Conservation (phyloP, 139 green algal species). For the Haematococcus sp. region DNA sequence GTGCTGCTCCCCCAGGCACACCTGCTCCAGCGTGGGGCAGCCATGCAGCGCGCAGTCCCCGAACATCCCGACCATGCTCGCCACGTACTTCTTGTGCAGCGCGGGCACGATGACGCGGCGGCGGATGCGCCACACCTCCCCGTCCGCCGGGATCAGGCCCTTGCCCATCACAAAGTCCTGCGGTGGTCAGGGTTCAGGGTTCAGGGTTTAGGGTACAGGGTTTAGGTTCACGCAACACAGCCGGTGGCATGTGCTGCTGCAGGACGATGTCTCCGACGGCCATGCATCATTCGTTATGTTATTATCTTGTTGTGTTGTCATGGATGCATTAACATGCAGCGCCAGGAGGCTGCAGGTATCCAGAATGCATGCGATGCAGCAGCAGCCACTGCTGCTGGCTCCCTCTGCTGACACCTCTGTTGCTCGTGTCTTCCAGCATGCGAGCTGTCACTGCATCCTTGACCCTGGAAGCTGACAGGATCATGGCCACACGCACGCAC, state of each 20-base stretch:
- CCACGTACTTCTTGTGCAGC: conserved; percentile 83
- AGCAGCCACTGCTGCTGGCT: too few species aligned
- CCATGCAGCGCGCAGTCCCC: conserved; percentile 75
- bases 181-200: background rate
- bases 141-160: conserved; percentile 93
- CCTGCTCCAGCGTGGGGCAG: conserved; percentile 48
- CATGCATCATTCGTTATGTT: background rate
- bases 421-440: too few species aligned
- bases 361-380: too few species aligned
- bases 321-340: too few species aligned
- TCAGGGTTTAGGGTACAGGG: background rate
- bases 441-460: too few species aligned
- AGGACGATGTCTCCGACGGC: background rate
- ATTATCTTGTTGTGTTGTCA: too few species aligned
- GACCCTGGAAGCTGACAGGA: too few species aligned
- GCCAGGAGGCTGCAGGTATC: too few species aligned
- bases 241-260: too few species aligned
- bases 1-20: too few species aligned
- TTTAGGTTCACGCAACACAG: too few species aligned
- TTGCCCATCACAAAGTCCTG: conserved; percentile 94
- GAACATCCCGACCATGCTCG: conserved; percentile 86
- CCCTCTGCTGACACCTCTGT: too few species aligned
- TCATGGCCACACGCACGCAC: background rate
- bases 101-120: conserved; percentile 76
- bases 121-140: conserved; percentile 76